Percentiles rank a stretch among this genome's conserved stretches.
phyloP scores from a whole-genome alignment of 208 protist species.

The Crithidia mellificae region DNA sequence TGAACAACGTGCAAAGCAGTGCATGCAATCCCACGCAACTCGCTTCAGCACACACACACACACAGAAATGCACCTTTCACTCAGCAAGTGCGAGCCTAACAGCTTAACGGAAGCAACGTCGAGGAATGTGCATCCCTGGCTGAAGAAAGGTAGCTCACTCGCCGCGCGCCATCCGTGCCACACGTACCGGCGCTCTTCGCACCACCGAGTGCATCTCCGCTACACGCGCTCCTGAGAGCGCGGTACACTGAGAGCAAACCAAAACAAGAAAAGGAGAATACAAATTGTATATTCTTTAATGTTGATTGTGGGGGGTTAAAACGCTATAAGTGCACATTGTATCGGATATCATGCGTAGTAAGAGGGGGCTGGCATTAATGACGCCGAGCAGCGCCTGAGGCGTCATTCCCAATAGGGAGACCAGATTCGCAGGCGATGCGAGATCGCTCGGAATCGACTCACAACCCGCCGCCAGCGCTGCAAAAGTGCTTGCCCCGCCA shows the following conservation, averaged over 20 bases:
- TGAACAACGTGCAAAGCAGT: constrained; percentile 29
- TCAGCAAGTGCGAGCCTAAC: background rate
- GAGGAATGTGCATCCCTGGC: background rate
- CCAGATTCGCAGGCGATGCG: constrained; percentile 38
- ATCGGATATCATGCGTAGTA: constrained; percentile 86
- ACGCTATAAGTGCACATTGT: constrained; percentile 93
- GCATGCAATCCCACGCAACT: background rate
- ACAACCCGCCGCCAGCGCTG: constrained; percentile 27
- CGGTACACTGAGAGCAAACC: background rate
- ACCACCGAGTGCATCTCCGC: too few relatives aligned
- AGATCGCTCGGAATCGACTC: constrained; percentile 47
- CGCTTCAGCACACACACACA: constrained; percentile 11
- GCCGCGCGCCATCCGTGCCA: too few relatives aligned
- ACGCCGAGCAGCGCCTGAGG: constrained; percentile 52
- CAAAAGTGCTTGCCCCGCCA: constrained; percentile 31
- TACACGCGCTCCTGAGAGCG: too few relatives aligned
- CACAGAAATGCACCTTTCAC: too few relatives aligned
- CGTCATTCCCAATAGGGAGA: constrained; percentile 57
- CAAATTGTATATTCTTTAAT: background rate
- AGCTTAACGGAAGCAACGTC: background rate
- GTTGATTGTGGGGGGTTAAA: constrained; percentile 45
- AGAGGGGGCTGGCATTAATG: constrained; percentile 58
- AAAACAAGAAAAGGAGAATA: too few relatives aligned
- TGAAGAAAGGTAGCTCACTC: background rate
- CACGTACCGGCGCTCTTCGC: background rate